These are phyloP conservation scores for Pulveroboletus ravenelii DNA, from an alignment of 768 basidiomycete species.

Conservation along the genomic window DNA sequence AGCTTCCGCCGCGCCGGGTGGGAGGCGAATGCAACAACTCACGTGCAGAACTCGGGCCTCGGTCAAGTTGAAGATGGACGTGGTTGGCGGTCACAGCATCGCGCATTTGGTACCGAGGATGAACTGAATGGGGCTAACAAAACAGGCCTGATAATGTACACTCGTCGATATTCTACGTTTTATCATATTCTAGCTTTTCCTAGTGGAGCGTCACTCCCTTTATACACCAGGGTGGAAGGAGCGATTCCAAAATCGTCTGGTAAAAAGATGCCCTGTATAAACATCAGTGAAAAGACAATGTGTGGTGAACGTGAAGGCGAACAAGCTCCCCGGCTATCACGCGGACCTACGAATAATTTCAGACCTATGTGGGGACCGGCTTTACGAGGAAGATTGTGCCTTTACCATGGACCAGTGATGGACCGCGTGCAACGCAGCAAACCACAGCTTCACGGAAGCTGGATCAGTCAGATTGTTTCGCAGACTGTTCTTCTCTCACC, in stretches of 20 bases:
- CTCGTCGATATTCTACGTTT: background rate
- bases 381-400: background rate
- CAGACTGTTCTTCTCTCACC: slow-evolving; percentile 33
- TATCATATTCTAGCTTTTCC: slow-evolving; percentile 61
- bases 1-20: background rate
- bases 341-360: slow-evolving; percentile 51
- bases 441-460: slow-evolving; percentile 60
- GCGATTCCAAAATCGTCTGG: slow-evolving; percentile 82
- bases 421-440: slow-evolving; percentile 78
- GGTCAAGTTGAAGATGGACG: background rate
- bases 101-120: background rate
- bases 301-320: slow-evolving; percentile 22
- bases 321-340: slow-evolving; percentile 83
- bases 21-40: slow-evolving; percentile 5
- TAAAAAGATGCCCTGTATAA: slow-evolving; percentile 54
- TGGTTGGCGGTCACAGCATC: background rate
- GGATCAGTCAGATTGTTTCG: slow-evolving; percentile 1
- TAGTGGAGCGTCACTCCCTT: slow-evolving; percentile 59
- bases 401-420: slow-evolving; percentile 90
- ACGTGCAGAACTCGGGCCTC: slow-evolving; percentile 13
- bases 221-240: slow-evolving; percentile 76
- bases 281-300: slow-evolving; percentile 6
- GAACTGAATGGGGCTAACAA: slow-evolving; percentile 1
- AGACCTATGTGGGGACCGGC: slow-evolving; percentile 2
- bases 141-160: slow-evolving; percentile 9